Conservation (phyloP, 371 early-diverging fungal species). For the Lichtheimia ornata region DNA sequence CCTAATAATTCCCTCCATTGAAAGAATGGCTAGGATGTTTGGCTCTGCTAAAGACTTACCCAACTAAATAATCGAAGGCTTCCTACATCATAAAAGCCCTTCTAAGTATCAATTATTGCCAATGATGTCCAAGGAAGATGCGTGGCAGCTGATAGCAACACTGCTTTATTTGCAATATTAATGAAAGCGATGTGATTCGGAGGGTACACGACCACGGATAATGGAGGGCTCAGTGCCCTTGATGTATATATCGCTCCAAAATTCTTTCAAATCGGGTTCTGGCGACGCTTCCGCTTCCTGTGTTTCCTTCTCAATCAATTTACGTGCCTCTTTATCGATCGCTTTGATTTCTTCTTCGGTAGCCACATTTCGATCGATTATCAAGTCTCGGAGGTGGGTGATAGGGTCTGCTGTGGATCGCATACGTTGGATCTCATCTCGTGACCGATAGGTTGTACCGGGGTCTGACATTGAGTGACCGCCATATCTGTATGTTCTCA, state of each 20-base stretch:
- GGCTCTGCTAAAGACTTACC: no score
- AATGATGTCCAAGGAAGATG: no score
- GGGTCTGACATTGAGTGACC: constrained; percentile 99
- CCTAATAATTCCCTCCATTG: no score
- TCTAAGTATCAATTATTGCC: no score
- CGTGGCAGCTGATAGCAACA: no score
- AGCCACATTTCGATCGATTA: constrained; percentile 70
- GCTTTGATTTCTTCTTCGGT: constrained; percentile 91
- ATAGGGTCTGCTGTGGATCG: constrained; percentile 92
- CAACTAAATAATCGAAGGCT: no score
- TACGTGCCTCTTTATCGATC: constrained; percentile 90
- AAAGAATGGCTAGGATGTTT: no score
- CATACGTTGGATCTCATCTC: constrained; percentile 98
- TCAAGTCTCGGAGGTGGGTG: constrained; percentile 82
- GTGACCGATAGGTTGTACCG: constrained; percentile 92
- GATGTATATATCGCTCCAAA: constrained; percentile 86
- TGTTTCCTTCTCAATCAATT: constrained; percentile 82
- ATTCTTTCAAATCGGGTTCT: constrained; percentile 73
- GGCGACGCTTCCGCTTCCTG: constrained; percentile 85
- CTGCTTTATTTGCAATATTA: background rate
- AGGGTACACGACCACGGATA: constrained; percentile 81
- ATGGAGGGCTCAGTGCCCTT: constrained; percentile 71
- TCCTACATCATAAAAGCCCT: no score
- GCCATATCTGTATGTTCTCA: constrained; percentile 98
- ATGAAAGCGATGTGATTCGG: constrained; percentile 63